Conservation (phyloP, 78 protist genomes). For the Dictyostelium brefeldianum region DNA sequence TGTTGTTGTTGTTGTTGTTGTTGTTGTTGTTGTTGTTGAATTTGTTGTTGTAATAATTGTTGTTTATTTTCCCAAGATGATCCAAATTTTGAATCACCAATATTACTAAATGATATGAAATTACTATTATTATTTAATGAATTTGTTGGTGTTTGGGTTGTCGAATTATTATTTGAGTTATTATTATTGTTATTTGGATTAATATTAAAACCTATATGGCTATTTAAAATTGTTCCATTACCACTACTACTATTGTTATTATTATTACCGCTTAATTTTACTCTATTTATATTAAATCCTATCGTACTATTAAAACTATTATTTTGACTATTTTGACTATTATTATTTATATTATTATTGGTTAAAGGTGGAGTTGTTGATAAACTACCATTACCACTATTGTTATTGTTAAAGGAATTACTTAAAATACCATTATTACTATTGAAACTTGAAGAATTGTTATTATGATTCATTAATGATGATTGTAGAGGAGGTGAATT, state of each 20-base stretch:
- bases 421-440: neutral
- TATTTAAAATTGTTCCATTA: neutral
- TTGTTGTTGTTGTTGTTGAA: neutral
- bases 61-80: constrained; percentile 67
- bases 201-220: constrained; percentile 6
- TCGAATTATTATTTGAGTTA: neutral
- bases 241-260: constrained; percentile 27
- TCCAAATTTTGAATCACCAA: constrained; percentile 36
- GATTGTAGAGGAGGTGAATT: constrained; percentile 9
- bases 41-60: neutral
- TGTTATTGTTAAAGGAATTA: neutral
- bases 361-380: constrained; percentile 41
- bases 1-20: neutral
- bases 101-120: neutral
- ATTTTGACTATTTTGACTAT: neutral
- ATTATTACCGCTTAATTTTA: constrained; percentile 26
- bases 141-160: constrained; percentile 10
- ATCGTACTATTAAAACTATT: constrained; percentile 45
- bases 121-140: neutral
- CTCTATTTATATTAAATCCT: constrained; percentile 28
- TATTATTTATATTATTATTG: neutral
- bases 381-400: constrained; percentile 21
- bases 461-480: neutral
- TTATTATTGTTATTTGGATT: neutral
- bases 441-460: neutral